Evolutionary conservation across 805 yeast genomes (phyloP), one percentile per base, ranked within the genome.

Genomic region (Torulaspora gathmanii): DNA sequence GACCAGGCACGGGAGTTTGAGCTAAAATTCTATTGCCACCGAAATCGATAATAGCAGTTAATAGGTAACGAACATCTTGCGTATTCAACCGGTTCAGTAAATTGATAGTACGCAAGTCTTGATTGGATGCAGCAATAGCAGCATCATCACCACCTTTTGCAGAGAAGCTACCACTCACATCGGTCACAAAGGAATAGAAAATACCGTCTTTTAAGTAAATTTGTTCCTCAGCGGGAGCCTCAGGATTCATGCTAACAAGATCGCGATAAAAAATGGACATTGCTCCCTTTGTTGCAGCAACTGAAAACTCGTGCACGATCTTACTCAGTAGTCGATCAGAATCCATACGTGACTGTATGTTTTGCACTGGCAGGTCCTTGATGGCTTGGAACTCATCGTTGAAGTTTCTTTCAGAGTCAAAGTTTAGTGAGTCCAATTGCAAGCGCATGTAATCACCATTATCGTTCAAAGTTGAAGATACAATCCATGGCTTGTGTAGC

Each of bases 1-100:
- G 62, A 48, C 98, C 98, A 12, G 99, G 99, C 35, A 91, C 95
- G 10, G 96, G 96, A 11, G 96, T 86, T 70, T 91, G 98, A 64
- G 95, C 87, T 30, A 91, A 75, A 29, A 91, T 72, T 64, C 98
- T 78, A 57, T 80, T 83, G 50, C 98, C 99, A 60, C 86, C 80
- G 68, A 79, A 91, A 65, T 91, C 98, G 45, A 91, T 86, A 47
- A 89, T 75, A n/a, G 90, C 75, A 3, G 97, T 86, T 56, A 86
- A 78, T 48, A 91, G 72, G 41, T 83, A 82, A 58, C 80, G 78
- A 31, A 89, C 72, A 36, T 82, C 86, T 9, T 68, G 69, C 27
- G 79, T 60, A 56, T 84, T 87, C 35, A 83, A 67, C 54, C 79
- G 72, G 69, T 84, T 84, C 61, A 91, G 70, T 49, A 77, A 74